These are phyloP conservation scores for Amaranthus cruentus DNA, from an alignment of 148 eudicot genomes.

Conservation along the genomic window DNA sequence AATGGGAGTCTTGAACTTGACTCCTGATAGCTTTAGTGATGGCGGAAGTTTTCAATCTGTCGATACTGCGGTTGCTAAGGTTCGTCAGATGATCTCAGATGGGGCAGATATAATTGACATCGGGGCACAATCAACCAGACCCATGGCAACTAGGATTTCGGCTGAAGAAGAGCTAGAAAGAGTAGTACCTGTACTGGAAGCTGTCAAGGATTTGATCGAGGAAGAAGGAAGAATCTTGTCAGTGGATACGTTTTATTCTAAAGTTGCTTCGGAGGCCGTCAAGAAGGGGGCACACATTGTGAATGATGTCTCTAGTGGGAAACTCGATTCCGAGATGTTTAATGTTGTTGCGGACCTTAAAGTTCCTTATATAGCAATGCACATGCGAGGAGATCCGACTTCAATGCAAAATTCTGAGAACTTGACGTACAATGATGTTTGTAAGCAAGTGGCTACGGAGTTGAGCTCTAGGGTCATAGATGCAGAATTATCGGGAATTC, in stretches of 20 bases:
- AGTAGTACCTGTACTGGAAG: constrained; percentile 72
- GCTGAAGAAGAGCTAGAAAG: constrained; percentile 71
- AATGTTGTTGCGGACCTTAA: constrained; percentile 49
- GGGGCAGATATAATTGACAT: constrained; percentile 91
- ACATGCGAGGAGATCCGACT: constrained; percentile 90
- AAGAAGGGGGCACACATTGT: constrained; percentile 70
- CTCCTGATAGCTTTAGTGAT: constrained; percentile 98
- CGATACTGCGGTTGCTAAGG: constrained; percentile 62
- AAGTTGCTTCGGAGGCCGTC: constrained; percentile 81
- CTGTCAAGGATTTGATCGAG: constrained; percentile 52
- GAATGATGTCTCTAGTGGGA: constrained; percentile 87
- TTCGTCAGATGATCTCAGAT: constrained; percentile 50
- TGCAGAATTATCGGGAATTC: constrained; percentile 72
- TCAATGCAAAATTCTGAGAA: constrained; percentile 77
- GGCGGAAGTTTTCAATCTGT: constrained; percentile 66
- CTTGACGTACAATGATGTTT: constrained; percentile 58
- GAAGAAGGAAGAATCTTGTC: constrained; percentile 68
- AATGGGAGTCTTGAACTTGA: constrained; percentile 84
- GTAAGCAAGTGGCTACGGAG: constrained; percentile 60
- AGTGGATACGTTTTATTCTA: constrained; percentile 73
- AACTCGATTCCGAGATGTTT: constrained; percentile 59
- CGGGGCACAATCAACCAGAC: constrained; percentile 95
- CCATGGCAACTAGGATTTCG: constrained; percentile 67
- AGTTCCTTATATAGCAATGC: constrained; percentile 81
- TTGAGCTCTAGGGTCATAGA: constrained; percentile 36